Base-by-base conservation (phyloP, 805 yeast genomes). In the Cyberlindnera americana region DNA sequence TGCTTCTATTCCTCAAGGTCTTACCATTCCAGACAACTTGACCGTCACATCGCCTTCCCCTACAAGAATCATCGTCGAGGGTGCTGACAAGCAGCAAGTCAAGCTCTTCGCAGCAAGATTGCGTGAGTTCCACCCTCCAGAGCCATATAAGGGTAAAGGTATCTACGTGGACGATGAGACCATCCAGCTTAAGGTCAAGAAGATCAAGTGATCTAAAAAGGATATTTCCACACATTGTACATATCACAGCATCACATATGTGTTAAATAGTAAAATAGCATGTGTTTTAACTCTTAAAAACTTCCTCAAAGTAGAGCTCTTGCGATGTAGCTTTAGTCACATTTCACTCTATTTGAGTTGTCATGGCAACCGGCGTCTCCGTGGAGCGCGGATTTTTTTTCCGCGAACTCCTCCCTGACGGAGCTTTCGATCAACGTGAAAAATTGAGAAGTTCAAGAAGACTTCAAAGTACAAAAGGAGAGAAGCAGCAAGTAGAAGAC, bases 91-190 rank as follows among this genome's bases (percentile, higher is more conserved):
- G 64, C 96, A 90, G 62, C 81, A 82, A 59, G 90, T 93, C 35
- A 83, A 78, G 57, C 72, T 82, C 39, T 88, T 86, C 64, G 99
- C 98, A 15, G 96, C 95, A 13, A 77, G 78, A 41, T 72, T 93
- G 49, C 81, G 98, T 62, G 77, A 77, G 53, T 78, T 78, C 71
- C 87, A 86, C 61, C 95, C 95, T 46, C 99, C 99, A 33, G 99
- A 93, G 68, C 97, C 97, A 28, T 93, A 93, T 65, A 93, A 93
- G 69, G 99, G 99, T 60, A 95, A 95, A 54, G 99, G 99, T 59
- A 83, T 93, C 35, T 93, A 83, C 60, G 83, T 93, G 36, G 85
- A 90, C 63, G 84, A 80, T 57, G 98, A 93, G 69, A 88, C 95
- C 35, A 83, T 93, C 62, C 81, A 79, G 60, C 72, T 91, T 59